A percentile compares a stretch with the other conserved stretches of the same genome.
phyloP scores from a whole-genome alignment of 2,329 filamentous ascomycete species.

The Aspergillus versicolor region DNA sequence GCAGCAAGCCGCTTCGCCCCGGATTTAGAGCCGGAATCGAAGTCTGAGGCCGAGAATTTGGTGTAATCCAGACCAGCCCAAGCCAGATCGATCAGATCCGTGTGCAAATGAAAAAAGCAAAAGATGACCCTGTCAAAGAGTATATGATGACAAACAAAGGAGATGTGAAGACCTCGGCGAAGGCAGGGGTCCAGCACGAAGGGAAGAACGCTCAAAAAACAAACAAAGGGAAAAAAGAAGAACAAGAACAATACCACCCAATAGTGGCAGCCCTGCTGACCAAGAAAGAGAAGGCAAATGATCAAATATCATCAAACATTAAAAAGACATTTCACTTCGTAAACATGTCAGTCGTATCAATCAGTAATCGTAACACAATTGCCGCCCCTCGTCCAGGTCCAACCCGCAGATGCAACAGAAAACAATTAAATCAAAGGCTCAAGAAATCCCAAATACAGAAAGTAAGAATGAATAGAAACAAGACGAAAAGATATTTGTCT shows the following conservation, averaged over 20 bases:
- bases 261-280: conserved; percentile 15
- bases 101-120: conserved; percentile 1
- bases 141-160: conserved; percentile 11
- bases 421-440: conserved; percentile 6
- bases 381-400: conserved; percentile 17
- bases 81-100: background rate
- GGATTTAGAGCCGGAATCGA: background rate
- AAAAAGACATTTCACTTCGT: conserved; percentile 17
- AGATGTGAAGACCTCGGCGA: conserved; percentile 6
- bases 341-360: conserved; percentile 25
- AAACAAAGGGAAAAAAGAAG: background rate
- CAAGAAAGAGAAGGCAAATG: conserved; percentile 11
- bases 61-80: background rate
- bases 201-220: conserved; percentile 6
- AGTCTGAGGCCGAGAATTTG: background rate
- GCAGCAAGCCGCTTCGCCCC: background rate
- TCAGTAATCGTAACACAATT: conserved; percentile 23
- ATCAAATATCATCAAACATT: conserved; percentile 22
- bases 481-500: conserved; percentile 1
- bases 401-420: conserved; percentile 21
- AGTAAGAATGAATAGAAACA: conserved; percentile 4
- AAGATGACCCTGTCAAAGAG: conserved; percentile 6
- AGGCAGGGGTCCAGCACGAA: background rate
- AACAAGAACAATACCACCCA: conserved; percentile 1
- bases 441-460: conserved; percentile 12